Conservation (phyloP, 331 rosid genomes). For the Acacia pycnantha region DNA sequence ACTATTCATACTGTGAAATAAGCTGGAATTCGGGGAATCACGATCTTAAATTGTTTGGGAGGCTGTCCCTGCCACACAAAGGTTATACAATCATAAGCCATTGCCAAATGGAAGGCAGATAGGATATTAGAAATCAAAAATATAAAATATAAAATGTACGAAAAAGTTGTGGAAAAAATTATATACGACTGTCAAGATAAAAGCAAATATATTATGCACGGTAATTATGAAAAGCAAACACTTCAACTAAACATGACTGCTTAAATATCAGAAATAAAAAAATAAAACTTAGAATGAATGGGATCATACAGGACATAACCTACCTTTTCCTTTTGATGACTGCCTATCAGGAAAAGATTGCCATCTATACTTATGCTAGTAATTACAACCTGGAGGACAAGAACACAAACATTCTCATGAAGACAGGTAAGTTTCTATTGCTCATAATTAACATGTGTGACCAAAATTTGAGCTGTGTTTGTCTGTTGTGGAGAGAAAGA, state of each 20-base stretch:
- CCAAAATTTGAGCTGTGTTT: not conserved
- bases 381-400: conserved; percentile 65
- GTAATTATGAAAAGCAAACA: conserved; percentile 1
- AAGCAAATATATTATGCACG: not conserved
- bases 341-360: conserved; percentile 81
- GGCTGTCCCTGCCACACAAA: conserved; percentile 59
- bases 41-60: conserved; percentile 82
- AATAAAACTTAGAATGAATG: not conserved
- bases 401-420: not conserved
- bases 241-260: not conserved
- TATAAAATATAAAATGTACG: conserved; percentile 10
- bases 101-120: conserved; percentile 9
- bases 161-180: not conserved
- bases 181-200: not conserved
- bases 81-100: conserved; percentile 6
- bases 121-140: not conserved
- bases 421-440: not conserved
- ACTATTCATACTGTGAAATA: conserved; percentile 80
- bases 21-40: conserved; percentile 79
- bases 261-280: conserved; percentile 27
- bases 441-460: not conserved
- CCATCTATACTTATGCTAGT: conserved; percentile 80
- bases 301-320: conserved; percentile 19
- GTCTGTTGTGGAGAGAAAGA: not conserved
- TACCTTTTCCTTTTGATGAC: conserved; percentile 81